Base-by-base conservation (phyloP, 257 asterid species). In the Capsicum rhomboideum region DNA sequence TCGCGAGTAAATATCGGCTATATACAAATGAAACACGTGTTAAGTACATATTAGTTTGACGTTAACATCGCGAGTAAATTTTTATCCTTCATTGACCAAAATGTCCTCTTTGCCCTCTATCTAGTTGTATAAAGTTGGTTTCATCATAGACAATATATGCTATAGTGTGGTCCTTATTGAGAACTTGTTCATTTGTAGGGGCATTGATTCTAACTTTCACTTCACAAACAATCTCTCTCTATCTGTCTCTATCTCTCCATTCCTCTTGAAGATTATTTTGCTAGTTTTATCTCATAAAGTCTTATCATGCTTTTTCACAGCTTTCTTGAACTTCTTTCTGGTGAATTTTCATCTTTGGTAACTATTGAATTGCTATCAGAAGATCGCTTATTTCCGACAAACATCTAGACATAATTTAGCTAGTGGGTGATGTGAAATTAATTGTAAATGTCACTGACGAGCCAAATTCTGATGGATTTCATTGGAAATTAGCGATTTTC, bases 231-330 rank as follows among this genome's bases (percentile, higher is more conserved):
- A 34, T n/a, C n/a, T n/a, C n/a, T n/a, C n/a, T n/a, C n/a, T n/a
- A n/a, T n/a, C n/a, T n/a, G n/a, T n/a, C n/a, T n/a, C n/a, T n/a
- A 21, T 74, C 18, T 72, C 55, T 74, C 31, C n/a, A 40, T n/a
- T 21, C 58, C 37, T 44, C 18, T 42, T 10, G 4, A 21, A 42
- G 79, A 72, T 42, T 68, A n/a, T n/a, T n/a, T n/a, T n/a, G n/a
- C n/a, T 71, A 71, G n/a, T 13, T 80, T 58, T 44, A 14, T n/a
- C n/a, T n/a, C 9, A 14, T 82, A 67, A 84, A 90, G 93, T 88
- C 94, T 91, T 83, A 86, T n/a, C n/a, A n/a, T n/a, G n/a, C n/a
- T n/a, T n/a, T n/a, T n/a, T n/a, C n/a, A n/a, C n/a, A n/a, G n/a
- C n/a, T n/a, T n/a, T n/a, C n/a, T n/a, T n/a, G n/a, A n/a, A n/a